Base-by-base conservation (phyloP, 495 filamentous ascomycete genomes). In the Eremomyces bilateralis region DNA sequence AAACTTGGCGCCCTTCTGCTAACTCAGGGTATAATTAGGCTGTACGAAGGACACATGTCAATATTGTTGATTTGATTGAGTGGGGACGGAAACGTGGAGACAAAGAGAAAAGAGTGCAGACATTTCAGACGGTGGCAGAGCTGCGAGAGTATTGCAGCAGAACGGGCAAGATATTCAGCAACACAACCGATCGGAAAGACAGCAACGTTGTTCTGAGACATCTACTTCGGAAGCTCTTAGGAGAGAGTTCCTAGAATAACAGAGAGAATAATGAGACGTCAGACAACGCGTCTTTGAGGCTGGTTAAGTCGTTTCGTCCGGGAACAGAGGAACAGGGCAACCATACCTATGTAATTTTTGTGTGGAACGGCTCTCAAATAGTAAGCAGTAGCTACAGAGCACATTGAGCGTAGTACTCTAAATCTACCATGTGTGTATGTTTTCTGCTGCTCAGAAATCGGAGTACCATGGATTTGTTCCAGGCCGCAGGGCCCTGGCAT, bases 11-110 rank as follows among this genome's bases (percentile, higher is more conserved):
- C 10, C 8, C 16, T 16, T 17, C 10, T 33, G 15, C 30, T 33
- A 16, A 33, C 15, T 8, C 30, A 15, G 15, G 16, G 10, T 15
- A 33, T 16, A n/a, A n/a, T n/a, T n/a, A 33, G 30, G 30, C 15
- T 33, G 30, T 33, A 33, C 30, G 30, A 33, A 33, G 15, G 30
- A 33, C 30, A 16, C 30, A 33, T 15, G 30, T 33, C 15, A 33
- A 33, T 8, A 33, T 33, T 16, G 30, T 33, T 33, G 30, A 33
- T 33, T 33, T 33, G 15, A 33, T 33, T 33, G 30, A 33, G 16
- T 33, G 30, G 30, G 30, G 30, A 33, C 30, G 30, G 15, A 33
- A 15, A 33, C 11, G 30, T 17, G 30, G 15, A 16, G 15, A 33
- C 11, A 17, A 8, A 8, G 30, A 11, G 30, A 16, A 33, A 17